phyloP scores from a whole-genome alignment of 306 rosid genomes.

The Glycine tomentella region DNA sequence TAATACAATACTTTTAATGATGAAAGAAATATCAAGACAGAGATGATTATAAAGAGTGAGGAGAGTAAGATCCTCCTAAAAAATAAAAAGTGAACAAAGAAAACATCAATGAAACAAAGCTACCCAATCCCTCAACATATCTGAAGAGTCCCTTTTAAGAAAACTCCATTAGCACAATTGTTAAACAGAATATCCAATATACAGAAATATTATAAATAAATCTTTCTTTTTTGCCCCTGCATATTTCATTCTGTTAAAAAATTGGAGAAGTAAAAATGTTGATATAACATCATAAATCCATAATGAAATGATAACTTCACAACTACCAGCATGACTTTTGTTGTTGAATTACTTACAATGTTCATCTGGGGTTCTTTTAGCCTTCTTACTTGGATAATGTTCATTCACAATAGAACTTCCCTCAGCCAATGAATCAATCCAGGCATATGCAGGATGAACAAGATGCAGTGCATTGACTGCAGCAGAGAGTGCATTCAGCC shows the following conservation, averaged over 20 bases:
- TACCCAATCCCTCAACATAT: slow-evolving; percentile 5
- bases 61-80: slow-evolving; percentile 2
- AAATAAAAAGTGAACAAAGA: not conserved
- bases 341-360: slow-evolving; percentile 61
- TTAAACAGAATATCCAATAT: slow-evolving; percentile 33
- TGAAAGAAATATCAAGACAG: slow-evolving; percentile 28
- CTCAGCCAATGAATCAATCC: slow-evolving; percentile 77
- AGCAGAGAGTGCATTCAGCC: slow-evolving; percentile 84
- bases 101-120: slow-evolving; percentile 13
- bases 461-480: slow-evolving; percentile 88
- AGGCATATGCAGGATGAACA: slow-evolving; percentile 84
- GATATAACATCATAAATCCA: slow-evolving; percentile 29
- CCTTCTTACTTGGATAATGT: slow-evolving; percentile 81
- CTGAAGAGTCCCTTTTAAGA: slow-evolving; percentile 13
- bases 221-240: not conserved
- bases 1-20: not conserved
- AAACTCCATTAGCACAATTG: slow-evolving; percentile 23
- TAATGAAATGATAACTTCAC: not conserved
- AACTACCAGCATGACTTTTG: slow-evolving; percentile 32
- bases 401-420: slow-evolving; percentile 57
- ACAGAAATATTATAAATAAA: slow-evolving; percentile 11
- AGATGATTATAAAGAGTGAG: not conserved
- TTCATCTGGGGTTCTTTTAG: slow-evolving; percentile 63
- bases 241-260: slow-evolving; percentile 16
- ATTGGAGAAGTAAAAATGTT: slow-evolving; percentile 23